These are phyloP conservation scores for Arxiozyma heterogenica DNA, from an alignment of 1,139 yeast species.

Conservation along the genomic window DNA sequence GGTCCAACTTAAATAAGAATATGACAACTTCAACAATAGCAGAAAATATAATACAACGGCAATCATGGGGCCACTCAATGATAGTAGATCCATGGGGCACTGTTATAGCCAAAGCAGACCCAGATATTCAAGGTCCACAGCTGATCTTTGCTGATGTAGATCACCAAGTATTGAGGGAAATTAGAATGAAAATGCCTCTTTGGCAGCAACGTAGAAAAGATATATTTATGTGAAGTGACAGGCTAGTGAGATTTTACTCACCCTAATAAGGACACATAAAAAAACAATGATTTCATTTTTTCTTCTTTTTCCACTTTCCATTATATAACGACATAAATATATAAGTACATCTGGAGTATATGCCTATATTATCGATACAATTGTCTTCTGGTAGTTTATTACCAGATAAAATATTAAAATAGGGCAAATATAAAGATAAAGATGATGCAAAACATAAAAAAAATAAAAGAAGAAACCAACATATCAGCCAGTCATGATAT, in stretches of 20 bases:
- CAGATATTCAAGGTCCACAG: conserved; percentile 41
- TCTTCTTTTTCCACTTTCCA: background rate
- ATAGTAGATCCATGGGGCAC: conserved; percentile 91
- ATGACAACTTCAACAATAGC: background rate
- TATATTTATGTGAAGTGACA: conserved; percentile 4
- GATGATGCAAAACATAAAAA: background rate
- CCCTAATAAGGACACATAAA: background rate
- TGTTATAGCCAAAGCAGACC: conserved; percentile 51
- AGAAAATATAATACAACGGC: conserved; percentile 28
- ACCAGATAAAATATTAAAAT: background rate
- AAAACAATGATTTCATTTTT: background rate
- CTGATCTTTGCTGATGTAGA: conserved; percentile 67
- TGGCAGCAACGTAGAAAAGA: conserved; percentile 61
- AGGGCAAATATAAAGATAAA: too few species aligned
- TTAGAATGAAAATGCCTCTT: conserved; percentile 65
- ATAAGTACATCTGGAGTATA: too few species aligned
- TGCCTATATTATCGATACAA: background rate
- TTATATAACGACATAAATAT: too few species aligned
- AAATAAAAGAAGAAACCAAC: background rate
- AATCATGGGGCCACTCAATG: conserved; percentile 77
- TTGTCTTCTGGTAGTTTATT: background rate
- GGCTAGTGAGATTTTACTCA: background rate
- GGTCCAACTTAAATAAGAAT: background rate
- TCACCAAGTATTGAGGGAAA: conserved; percentile 37
- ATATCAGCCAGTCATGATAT: background rate